phyloP scores from a whole-genome alignment of 176 grass and related monocot genomes.

The bread wheat (Triticum aestivum) region IWGSC_CS_RefSeq_v2.1 NC_057804.1:408108691-408109190 shows the following conservation, averaged over 20 bases:
- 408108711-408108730: background rate
- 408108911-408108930: slow-evolving; percentile 1
- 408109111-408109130: slow-evolving; percentile 23
- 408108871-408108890: slow-evolving; percentile 84
- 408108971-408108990: slow-evolving; percentile 92
- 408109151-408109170: slow-evolving; percentile 7
- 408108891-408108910: slow-evolving; percentile 7
- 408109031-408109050: slow-evolving; percentile 63
- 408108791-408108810: slow-evolving; percentile 65
- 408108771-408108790: slow-evolving; percentile 98
- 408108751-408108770: slow-evolving; percentile 93
- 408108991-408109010: slow-evolving; percentile 78
- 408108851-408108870: slow-evolving; percentile 72
- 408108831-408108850: slow-evolving; percentile 72
- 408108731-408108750: slow-evolving; percentile 53
- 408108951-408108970: slow-evolving; percentile 20
- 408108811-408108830: slow-evolving; percentile 40
- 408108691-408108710: background rate
- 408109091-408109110: background rate
- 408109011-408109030: slow-evolving; percentile 66
- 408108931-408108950: slow-evolving; percentile 18
- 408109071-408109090: background rate
- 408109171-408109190: background rate
- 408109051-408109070: slow-evolving; percentile 36
- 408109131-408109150: background rate